Percentiles rank a stretch among this genome's conserved stretches.
Evolutionary conservation across 179 eudicot genomes (phyloP).

Genomic region (Spinacia oleracea): DNA sequence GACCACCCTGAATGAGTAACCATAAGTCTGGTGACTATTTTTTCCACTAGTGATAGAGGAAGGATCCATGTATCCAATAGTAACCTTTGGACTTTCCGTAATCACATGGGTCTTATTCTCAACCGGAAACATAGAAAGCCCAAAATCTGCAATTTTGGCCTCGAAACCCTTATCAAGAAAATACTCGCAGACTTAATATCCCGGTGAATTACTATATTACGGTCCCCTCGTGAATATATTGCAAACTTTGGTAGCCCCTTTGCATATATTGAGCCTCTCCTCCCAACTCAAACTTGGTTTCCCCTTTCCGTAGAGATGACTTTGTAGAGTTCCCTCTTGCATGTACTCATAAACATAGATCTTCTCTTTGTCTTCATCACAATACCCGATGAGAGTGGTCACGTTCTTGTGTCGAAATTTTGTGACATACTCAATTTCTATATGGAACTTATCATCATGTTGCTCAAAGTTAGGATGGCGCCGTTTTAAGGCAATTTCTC

Average conservation of each 20-base stretch:
- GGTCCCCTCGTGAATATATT: no score
- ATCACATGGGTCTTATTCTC: no score
- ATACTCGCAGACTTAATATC: no score
- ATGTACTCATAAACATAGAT: constrained; percentile 72
- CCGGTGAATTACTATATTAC: no score
- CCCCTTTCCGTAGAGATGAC: constrained; percentile 66
- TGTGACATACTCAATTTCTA: constrained; percentile 81
- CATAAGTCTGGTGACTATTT: no score
- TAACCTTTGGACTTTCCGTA: no score
- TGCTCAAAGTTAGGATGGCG: constrained; percentile 74
- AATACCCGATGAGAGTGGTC: constrained; percentile 74
- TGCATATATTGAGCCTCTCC: constrained; percentile 71
- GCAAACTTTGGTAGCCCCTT: constrained; percentile 70
- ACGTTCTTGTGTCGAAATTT: constrained; percentile 77
- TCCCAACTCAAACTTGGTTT: constrained; percentile 63
- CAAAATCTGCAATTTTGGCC: no score
- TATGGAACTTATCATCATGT: constrained; percentile 62
- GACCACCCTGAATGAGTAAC: no score
- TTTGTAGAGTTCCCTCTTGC: constrained; percentile 73
- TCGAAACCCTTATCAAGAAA: no score
- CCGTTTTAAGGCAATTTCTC: constrained; percentile 74
- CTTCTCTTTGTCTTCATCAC: constrained; percentile 79
- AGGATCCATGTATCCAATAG: no score
- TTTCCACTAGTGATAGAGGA: no score
- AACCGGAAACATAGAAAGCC: no score